Base-by-base conservation (phyloP, 2,329 filamentous ascomycete species). In the Colletotrichum scovillei region DNA sequence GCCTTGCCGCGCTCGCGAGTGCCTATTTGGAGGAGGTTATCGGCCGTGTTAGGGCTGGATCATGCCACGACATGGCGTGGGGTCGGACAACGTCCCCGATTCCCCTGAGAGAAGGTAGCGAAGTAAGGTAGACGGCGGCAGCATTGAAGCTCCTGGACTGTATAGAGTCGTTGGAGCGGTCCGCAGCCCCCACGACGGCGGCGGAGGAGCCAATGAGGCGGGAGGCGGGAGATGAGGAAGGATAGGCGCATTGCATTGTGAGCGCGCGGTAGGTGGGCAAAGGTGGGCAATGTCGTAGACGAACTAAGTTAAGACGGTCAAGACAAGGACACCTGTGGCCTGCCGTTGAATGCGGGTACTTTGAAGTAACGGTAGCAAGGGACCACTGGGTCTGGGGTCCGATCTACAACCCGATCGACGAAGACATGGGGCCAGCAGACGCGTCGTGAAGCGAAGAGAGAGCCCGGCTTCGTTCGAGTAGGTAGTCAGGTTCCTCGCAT, bases 1-100 rank as follows among this genome's bases (percentile, higher is more conserved):
- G 80, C 80, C 80, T 78, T 81, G 52, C 63, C 63, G 63, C 68
- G 63, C 46, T 64, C 26, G 62, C 24, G 35, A 30, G 19, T 49
- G 22, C 58, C 38, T 49, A 56, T 53, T 49, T 71, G 67, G 22
- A 57, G 49, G 38, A 32, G 66, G 52, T 32, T 56, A 56, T 62
- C 67, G 28, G 28, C 52, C 42, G 57, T 26, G 14, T 49, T 69
- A 73, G 55, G 53, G 70, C 59, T 73, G 66, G 55, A 60, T 59
- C 53, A 59, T 73, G 66, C 56, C 68, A 73, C 63, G 49, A 28
- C 58, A 72, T 62, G 24, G 22, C 4, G 28, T 62, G 71, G 63
- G 19, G 62, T 57, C 63, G 56, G 46, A 66, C 49, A 38, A 38
- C 49, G 38, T 60, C 57, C 38, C 38, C 22, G 24, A 52, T 46